A percentile compares a stretch with the other conserved stretches of the same genome.
These are phyloP conservation scores for Xylaria sp. DNA, from an alignment of 2,329 filamentous ascomycete species.

Conservation along the genomic window DNA sequence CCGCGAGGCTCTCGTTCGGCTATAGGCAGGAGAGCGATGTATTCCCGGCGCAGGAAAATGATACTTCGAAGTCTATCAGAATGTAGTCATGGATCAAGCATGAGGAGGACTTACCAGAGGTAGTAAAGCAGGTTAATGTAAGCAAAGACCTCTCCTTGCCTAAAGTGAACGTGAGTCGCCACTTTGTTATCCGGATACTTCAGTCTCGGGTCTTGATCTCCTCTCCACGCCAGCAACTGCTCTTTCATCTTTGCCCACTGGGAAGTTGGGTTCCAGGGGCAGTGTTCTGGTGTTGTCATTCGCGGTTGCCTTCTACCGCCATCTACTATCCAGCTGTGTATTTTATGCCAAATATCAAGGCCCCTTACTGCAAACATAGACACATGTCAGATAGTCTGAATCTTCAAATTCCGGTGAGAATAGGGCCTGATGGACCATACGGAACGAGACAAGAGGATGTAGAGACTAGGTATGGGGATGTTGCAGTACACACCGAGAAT, in stretches of 20 bases:
- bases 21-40: conserved; percentile 33
- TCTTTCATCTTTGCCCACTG: conserved; percentile 34
- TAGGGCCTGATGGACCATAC: no score
- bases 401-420: not conserved
- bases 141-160: conserved; percentile 37
- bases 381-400: not conserved
- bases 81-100: not conserved
- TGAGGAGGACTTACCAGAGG: conserved; percentile 31
- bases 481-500: conserved; percentile 19
- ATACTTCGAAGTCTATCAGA: conserved; percentile 22
- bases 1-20: conserved; percentile 33
- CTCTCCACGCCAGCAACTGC: conserved; percentile 33
- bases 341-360: conserved; percentile 37
- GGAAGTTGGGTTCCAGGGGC: conserved; percentile 34
- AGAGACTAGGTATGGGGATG: not conserved
- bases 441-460: not conserved
- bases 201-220: conserved; percentile 35
- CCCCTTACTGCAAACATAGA: conserved; percentile 23
- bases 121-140: conserved; percentile 38
- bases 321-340: conserved; percentile 39
- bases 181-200: conserved; percentile 36
- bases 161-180: conserved; percentile 33
- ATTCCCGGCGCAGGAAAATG: conserved; percentile 33
- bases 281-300: conserved; percentile 35
- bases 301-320: conserved; percentile 34